Evolutionary conservation across 768 basidiomycete genomes (phyloP).

Genomic region (Suillus brevipes): DNA sequence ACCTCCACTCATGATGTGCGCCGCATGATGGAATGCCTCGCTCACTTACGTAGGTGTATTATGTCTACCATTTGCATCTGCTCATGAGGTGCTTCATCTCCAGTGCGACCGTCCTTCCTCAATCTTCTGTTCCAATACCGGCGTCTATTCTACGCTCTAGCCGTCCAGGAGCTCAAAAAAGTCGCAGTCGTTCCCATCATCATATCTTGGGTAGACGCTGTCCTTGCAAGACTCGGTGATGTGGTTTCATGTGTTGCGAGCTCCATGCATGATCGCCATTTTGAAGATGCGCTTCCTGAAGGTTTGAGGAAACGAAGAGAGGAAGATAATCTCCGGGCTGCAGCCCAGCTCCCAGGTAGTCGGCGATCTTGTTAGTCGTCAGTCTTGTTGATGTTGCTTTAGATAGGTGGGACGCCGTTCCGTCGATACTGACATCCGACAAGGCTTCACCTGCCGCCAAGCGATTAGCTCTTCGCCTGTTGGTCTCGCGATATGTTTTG

Average conservation of each 20-base stretch:
- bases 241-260: constrained; percentile 32
- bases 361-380: not conserved
- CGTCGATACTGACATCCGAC: constrained; percentile 46
- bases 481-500: constrained; percentile 58
- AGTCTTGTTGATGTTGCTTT: constrained; percentile 14
- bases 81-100: constrained; percentile 10
- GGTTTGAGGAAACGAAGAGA: constrained; percentile 43
- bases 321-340: constrained; percentile 55
- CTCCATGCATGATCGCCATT: constrained; percentile 17
- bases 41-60: constrained; percentile 23
- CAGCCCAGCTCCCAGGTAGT: constrained; percentile 68
- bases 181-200: constrained; percentile 31
- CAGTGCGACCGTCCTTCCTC: constrained; percentile 36
- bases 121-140: constrained; percentile 53
- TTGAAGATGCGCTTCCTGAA: constrained; percentile 21
- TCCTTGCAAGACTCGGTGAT: constrained; percentile 55
- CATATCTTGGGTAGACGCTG: constrained; percentile 67
- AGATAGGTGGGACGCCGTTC: constrained; percentile 58
- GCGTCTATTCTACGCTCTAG: constrained; percentile 46
- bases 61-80: not conserved
- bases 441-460: constrained; percentile 59
- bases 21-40: constrained; percentile 14
- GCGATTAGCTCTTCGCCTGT: constrained; percentile 55
- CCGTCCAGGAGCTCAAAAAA: constrained; percentile 31
- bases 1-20: constrained; percentile 7